Conservation (phyloP, 495 filamentous ascomycete species). For the Xylaria flabelliformis region DNA sequence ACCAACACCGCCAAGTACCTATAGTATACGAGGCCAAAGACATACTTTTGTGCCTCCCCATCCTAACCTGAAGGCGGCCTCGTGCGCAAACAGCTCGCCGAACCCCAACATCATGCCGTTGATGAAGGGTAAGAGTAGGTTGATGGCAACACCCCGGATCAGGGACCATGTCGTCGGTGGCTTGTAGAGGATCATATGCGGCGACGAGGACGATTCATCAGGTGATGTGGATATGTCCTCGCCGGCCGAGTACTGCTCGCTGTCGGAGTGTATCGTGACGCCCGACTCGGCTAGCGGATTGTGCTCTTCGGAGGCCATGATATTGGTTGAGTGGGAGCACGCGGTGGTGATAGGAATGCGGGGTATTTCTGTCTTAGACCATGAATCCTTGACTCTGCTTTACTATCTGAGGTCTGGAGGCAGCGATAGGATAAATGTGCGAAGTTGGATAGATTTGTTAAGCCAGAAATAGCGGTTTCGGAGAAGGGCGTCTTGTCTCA, state of each 20-base stretch:
- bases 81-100: conserved; percentile 94
- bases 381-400: not conserved
- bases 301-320: conserved; percentile 55
- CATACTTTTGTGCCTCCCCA: conserved; percentile 93
- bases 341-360: not conserved
- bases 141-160: conserved; percentile 89
- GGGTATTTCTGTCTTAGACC: not conserved
- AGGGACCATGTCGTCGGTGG: conserved; percentile 86
- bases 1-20: not conserved
- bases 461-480: conserved; percentile 15
- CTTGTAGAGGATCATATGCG: conserved; percentile 85
- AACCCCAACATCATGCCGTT: conserved; percentile 99
- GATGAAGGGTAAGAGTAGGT: conserved; percentile 90
- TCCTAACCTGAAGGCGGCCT: conserved; percentile 88
- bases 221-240: conserved; percentile 67
- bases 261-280: conserved; percentile 87
- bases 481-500: conserved; percentile 5
- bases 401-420: not conserved
- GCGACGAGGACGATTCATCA: conserved; percentile 68
- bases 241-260: conserved; percentile 83
- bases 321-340: not conserved
- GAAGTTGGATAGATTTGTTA: not conserved
- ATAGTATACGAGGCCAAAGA: conserved; percentile 9
- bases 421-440: not conserved
- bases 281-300: conserved; percentile 76